Base-by-base conservation (phyloP, 108 stramenopile genomes). In the Skeletonema potamos region DNA sequence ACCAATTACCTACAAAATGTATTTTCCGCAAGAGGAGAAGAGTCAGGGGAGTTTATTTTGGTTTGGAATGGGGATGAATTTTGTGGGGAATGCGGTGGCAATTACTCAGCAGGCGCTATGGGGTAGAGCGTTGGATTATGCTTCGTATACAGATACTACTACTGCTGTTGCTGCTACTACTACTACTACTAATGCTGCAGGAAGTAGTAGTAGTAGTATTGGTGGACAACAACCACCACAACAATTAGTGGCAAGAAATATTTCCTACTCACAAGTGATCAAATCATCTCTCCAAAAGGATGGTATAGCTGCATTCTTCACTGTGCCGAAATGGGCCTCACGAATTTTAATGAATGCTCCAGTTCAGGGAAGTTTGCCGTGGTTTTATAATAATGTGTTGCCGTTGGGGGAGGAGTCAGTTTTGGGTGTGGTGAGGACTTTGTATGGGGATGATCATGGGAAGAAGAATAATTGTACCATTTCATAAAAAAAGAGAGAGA, bases 291-390 rank as follows among this genome's bases (percentile, higher is more conserved):
- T 84, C 27, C 37, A 59, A 33, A 74, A 78, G 55, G 90, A 92
- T 27, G 90, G 90, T 13, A 68, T 72, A 48, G n/a, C 58, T 2
- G 90, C 90, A n/a, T 92, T 92, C 63, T 83, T 92, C 63, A 89
- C 90, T 1, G 55, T 74, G 30, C 82, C 88, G 54, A 89, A 86
- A 74, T 92, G 90, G 90, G 73, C 56, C 17, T 86, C 87, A 18
- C 74, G 90, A 17, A 87, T 92, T 36, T 54, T 92, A 70, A 92
- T 92, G 90, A 92, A 92, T 75, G 88, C 88, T 39, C 90, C 90
- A 5, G 80, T 77, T 0, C 88, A 92, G 62, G 90, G 90, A 20
- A 62, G 58, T 12, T 54, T 92, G 41, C 88, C 90, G 34, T 92
- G 88, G 88, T 92, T 89, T 66, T 92, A 92, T 79, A 92, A 92